A percentile compares a stretch with the other conserved stretches of the same genome.
phyloP scores from a whole-genome alignment of 2,329 filamentous ascomycete species.

The Endocalyx cinctus region DNA sequence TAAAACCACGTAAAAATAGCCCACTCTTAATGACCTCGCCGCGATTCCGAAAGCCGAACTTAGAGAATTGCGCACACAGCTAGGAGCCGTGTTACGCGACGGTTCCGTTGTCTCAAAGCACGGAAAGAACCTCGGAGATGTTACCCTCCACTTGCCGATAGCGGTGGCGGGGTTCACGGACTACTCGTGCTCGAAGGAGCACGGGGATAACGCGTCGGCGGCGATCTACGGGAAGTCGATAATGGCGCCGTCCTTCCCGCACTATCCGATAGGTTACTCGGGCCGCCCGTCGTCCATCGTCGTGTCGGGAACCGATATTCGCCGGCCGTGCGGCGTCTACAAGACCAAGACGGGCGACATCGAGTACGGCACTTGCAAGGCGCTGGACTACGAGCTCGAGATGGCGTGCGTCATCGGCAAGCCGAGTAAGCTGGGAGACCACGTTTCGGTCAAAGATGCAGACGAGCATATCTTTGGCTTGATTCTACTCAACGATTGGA shows the following conservation, averaged over 20 bases:
- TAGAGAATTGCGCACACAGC: constrained; percentile 11
- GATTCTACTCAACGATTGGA: constrained; percentile 61
- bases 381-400: constrained; percentile 40
- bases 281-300: constrained; percentile 17
- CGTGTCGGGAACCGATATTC: constrained; percentile 19
- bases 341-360: constrained; percentile 11
- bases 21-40: constrained; percentile 17
- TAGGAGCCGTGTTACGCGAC: constrained; percentile 14
- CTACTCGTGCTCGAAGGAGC: constrained; percentile 50
- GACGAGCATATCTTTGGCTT: constrained; percentile 59
- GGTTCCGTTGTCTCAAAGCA: constrained; percentile 13
- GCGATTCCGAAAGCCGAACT: constrained; percentile 10
- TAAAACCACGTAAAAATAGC: constrained; percentile 7
- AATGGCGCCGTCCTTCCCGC: constrained; percentile 14
- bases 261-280: constrained; percentile 14
- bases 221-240: constrained; percentile 17
- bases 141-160: constrained; percentile 50
- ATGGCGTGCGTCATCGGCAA: constrained; percentile 42
- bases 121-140: constrained; percentile 30
- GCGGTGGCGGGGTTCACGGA: constrained; percentile 53
- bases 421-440: constrained; percentile 29
- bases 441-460: constrained; percentile 40
- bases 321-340: constrained; percentile 18
- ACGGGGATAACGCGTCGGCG: constrained; percentile 44
- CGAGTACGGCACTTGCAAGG: constrained; percentile 20